A percentile compares a stretch with the other conserved stretches of the same genome.
Evolutionary conservation across 805 yeast genomes (phyloP).

Genomic region (Candida mattraensis): DNA sequence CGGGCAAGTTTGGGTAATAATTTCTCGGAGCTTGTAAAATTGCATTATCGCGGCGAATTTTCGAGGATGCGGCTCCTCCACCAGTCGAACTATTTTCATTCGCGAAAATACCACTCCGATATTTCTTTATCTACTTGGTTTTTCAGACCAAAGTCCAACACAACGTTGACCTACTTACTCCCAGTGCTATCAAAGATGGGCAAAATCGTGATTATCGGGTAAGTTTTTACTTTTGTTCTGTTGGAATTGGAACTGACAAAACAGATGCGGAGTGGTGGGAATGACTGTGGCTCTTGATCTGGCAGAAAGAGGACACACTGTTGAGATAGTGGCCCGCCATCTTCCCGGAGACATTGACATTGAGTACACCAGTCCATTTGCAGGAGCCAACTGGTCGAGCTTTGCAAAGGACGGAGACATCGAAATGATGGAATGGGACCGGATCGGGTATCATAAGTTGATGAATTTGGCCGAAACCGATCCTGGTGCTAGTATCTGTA

Average conservation of each 20-base stretch:
- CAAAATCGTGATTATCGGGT: slow-evolving; percentile 16
- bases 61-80: no score
- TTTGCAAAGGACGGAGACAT: slow-evolving; percentile 48
- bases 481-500: slow-evolving; percentile 50
- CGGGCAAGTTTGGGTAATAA: no score
- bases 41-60: no score
- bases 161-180: no score
- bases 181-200: slow-evolving; percentile 8
- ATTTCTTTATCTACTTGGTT: no score
- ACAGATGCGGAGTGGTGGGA: slow-evolving; percentile 49
- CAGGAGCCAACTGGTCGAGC: slow-evolving; percentile 73
- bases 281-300: slow-evolving; percentile 49
- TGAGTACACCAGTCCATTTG: slow-evolving; percentile 63
- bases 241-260: neutral
- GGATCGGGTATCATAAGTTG: slow-evolving; percentile 48
- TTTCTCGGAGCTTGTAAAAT: no score
- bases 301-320: slow-evolving; percentile 39
- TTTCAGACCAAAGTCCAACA: no score
- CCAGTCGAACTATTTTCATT: no score
- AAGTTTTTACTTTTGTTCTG: neutral
- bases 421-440: slow-evolving; percentile 41
- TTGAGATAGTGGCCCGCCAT: slow-evolving; percentile 43
- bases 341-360: slow-evolving; percentile 56
- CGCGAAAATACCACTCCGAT: no score
- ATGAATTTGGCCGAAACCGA: slow-evolving; percentile 43